These are phyloP conservation scores for Suhomyces sp. DNA, from an alignment of 805 yeast species.

Conservation along the genomic window DNA sequence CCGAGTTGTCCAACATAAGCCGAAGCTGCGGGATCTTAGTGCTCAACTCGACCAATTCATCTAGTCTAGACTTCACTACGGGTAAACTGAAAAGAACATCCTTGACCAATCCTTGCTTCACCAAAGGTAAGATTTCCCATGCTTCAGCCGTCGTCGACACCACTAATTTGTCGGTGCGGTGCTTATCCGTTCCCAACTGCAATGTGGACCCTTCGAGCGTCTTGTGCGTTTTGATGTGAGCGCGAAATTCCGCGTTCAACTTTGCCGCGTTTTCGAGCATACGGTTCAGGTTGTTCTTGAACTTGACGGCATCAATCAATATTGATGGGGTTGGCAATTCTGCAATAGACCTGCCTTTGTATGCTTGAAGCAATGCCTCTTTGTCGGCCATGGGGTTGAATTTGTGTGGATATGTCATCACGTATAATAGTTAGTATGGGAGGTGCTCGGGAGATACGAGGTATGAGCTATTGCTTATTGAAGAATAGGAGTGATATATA, in stretches of 20 bases:
- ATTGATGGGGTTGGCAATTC: constrained; percentile 63
- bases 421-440: too few species aligned
- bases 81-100: constrained; percentile 41
- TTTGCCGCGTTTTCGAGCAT: constrained; percentile 48
- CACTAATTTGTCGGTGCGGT: constrained; percentile 50
- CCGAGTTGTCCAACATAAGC: constrained; percentile 58
- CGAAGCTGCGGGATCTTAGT: constrained; percentile 44
- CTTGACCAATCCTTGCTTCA: constrained; percentile 33
- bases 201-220: constrained; percentile 54
- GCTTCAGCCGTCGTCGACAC: constrained; percentile 73
- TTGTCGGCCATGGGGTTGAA: constrained; percentile 22
- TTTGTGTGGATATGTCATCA: constrained; percentile 7
- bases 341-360: constrained; percentile 41
- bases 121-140: constrained; percentile 46
- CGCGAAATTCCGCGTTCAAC: constrained; percentile 51
- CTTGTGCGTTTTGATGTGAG: constrained; percentile 77
- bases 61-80: constrained; percentile 45
- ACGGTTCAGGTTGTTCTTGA: constrained; percentile 43
- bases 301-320: constrained; percentile 41
- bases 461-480: neutral
- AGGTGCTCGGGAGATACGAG: too few species aligned
- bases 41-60: constrained; percentile 46
- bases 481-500: neutral
- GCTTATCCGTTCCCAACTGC: constrained; percentile 47
- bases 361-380: constrained; percentile 15